A percentile compares a stretch with the other conserved stretches of the same genome.
phyloP scores from a whole-genome alignment of 1,139 yeast genomes.

The Yamadazyma triangularis region DNA sequence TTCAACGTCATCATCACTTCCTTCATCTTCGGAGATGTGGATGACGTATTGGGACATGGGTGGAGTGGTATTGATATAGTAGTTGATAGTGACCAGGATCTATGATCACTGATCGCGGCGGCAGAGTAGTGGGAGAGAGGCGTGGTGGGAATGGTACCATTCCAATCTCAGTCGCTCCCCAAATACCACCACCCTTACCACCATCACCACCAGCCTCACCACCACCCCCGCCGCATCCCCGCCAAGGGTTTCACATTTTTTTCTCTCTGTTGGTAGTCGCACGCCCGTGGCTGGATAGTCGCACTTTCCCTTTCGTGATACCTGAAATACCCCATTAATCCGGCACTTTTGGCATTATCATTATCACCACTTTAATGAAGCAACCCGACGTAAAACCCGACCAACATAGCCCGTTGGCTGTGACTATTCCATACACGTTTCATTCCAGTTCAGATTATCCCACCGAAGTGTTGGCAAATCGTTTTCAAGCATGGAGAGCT shows the following conservation, averaged over 20 bases:
- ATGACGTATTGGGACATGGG: background rate
- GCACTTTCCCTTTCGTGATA: background rate
- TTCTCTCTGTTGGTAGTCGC: too few species aligned
- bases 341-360: too few species aligned
- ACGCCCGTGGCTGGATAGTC: background rate
- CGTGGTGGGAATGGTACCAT: too few species aligned
- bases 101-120: too few species aligned
- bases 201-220: too few species aligned
- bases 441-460: constrained; percentile 46
- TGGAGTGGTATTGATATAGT: background rate
- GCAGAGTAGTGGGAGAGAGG: too few species aligned
- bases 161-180: too few species aligned
- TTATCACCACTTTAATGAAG: background rate
- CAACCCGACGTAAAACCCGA: constrained; percentile 12
- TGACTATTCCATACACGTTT: constrained; percentile 35
- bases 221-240: too few species aligned
- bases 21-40: constrained; percentile 13
- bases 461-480: constrained; percentile 76
- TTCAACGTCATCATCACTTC: constrained; percentile 33
- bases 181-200: too few species aligned
- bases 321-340: too few species aligned
- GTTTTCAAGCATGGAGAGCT: constrained; percentile 85
- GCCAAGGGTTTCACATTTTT: too few species aligned
- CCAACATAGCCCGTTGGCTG: constrained; percentile 34
- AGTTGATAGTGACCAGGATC: too few species aligned